phyloP scores from a whole-genome alignment of 2,329 filamentous ascomycete species.

The Scytalidium lignicola region DNA sequence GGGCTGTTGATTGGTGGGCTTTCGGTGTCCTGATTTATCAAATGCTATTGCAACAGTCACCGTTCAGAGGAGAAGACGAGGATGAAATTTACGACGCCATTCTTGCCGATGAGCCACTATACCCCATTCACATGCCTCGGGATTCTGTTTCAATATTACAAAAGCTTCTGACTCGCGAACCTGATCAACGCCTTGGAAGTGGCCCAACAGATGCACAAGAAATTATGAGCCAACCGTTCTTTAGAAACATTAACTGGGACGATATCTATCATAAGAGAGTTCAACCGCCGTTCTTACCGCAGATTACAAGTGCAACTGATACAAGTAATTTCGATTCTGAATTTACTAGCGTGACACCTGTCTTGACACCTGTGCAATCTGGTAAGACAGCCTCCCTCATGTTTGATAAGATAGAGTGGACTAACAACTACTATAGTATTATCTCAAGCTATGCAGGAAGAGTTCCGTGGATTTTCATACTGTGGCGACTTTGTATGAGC shows the following conservation, averaged over 20 bases:
- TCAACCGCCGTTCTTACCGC: constrained; percentile 80
- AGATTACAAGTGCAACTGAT: constrained; percentile 87
- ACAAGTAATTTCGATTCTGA: constrained; percentile 99
- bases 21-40: constrained; percentile 99
- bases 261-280: constrained; percentile 96
- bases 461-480: constrained; percentile 98
- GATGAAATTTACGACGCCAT: constrained; percentile 99
- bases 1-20: constrained; percentile 98
- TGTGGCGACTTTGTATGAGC: constrained; percentile 29
- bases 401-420: constrained; percentile 6
- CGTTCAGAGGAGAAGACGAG: constrained; percentile 97
- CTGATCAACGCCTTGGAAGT: constrained; percentile 85
- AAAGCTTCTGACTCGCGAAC: constrained; percentile 92
- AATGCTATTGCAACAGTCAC: constrained; percentile 98
- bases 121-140: constrained; percentile 97
- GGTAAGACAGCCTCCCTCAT: constrained; percentile 55
- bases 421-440: constrained; percentile 56
- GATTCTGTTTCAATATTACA: constrained; percentile 97
- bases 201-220: constrained; percentile 97
- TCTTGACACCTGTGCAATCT: constrained; percentile 93
- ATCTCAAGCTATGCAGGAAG: constrained; percentile 98
- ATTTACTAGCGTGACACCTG: constrained; percentile 96
- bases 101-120: constrained; percentile 92
- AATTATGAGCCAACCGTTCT: constrained; percentile 98
- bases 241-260: constrained; percentile 97